Conservation (phyloP, 495 filamentous ascomycete species). For the Talaromyces proteolyticus region DNA sequence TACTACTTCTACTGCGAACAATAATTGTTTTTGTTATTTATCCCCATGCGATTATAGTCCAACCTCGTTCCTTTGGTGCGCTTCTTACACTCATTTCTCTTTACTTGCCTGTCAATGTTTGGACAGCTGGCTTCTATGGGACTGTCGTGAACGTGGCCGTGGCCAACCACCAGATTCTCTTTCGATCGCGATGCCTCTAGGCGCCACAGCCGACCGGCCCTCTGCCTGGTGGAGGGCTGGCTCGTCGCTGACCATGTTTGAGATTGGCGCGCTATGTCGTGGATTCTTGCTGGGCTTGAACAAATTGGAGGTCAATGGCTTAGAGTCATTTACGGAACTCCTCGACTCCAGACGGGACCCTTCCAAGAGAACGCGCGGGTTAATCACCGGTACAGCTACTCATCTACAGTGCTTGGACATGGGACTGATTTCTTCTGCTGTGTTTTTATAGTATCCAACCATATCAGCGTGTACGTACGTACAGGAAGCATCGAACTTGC, state of each 20-base stretch:
- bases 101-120: not conserved
- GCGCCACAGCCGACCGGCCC: conserved; percentile 34
- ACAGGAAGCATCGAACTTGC: conserved; percentile 9
- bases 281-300: conserved; percentile 36
- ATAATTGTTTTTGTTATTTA: not conserved
- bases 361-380: conserved; percentile 62
- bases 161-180: conserved; percentile 13
- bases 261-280: conserved; percentile 40
- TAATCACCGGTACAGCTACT: conserved; percentile 69
- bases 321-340: conserved; percentile 68
- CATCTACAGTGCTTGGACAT: not conserved
- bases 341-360: conserved; percentile 67
- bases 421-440: not conserved
- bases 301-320: conserved; percentile 57
- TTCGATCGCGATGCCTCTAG: conserved; percentile 22
- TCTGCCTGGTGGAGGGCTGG: conserved; percentile 36
- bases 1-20: not conserved
- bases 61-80: too few species aligned
- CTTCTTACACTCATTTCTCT: not conserved
- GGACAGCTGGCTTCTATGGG: not conserved
- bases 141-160: not conserved
- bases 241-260: conserved; percentile 37
- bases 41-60: too few species aligned
- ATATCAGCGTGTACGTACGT: conserved; percentile 86
- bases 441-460: conserved; percentile 72